phyloP scores from a whole-genome alignment of 1,139 yeast genomes.

The Blastobotrys arbuscula region DNA sequence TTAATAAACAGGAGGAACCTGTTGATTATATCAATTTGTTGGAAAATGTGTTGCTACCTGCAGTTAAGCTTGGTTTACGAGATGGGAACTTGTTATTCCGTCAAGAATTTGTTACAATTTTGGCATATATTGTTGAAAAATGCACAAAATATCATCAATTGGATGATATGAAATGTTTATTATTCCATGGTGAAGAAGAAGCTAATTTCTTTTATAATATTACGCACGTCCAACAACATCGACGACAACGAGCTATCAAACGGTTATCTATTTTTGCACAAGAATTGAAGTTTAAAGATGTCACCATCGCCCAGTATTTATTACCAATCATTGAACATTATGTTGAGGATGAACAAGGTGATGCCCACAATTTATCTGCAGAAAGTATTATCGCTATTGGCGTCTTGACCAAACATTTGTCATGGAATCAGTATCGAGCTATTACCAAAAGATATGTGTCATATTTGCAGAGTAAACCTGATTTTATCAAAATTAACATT shows the following conservation, averaged over 20 bases:
- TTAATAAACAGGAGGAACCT: conserved; percentile 20
- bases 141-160: conserved; percentile 50
- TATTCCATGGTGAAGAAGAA: conserved; percentile 69
- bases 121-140: conserved; percentile 55
- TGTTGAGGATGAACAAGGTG: conserved; percentile 48
- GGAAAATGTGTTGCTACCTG: conserved; percentile 57
- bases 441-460: conserved; percentile 64
- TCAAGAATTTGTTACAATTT: conserved; percentile 60
- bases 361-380: conserved; percentile 63
- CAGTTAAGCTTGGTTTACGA: conserved; percentile 63
- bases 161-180: conserved; percentile 60
- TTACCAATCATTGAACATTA: conserved; percentile 82
- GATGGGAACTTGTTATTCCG: conserved; percentile 59
- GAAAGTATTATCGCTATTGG: conserved; percentile 68
- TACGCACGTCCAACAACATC: conserved; percentile 75
- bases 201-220: conserved; percentile 79
- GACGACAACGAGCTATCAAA: conserved; percentile 78
- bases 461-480: conserved; percentile 47
- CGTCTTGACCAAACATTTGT: conserved; percentile 49
- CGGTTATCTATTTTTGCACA: conserved; percentile 45
- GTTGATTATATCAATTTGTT: conserved; percentile 41
- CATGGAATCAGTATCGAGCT: conserved; percentile 80
- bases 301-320: conserved; percentile 69
- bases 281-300: conserved; percentile 41
- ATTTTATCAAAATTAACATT: conserved; percentile 54